Evolutionary conservation across 768 basidiomycete species (phyloP).

Genomic region (Lentinula raphanica): DNA sequence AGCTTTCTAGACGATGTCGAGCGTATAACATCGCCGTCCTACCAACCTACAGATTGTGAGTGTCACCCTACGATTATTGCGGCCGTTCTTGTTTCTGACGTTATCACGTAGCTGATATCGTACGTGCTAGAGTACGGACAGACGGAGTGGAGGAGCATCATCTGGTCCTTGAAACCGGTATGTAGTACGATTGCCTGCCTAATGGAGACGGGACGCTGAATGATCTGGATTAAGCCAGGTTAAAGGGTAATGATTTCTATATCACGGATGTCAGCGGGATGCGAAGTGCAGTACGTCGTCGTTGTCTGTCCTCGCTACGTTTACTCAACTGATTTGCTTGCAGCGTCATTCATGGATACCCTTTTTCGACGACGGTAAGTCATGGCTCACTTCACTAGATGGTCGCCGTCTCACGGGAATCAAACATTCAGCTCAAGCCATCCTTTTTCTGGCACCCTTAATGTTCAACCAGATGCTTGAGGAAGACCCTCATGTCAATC

Average conservation of each 20-base stretch:
- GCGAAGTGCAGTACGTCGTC: slow-evolving; percentile 37
- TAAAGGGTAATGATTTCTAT: slow-evolving; percentile 52
- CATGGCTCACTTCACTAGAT: not conserved
- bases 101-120: slow-evolving; percentile 49
- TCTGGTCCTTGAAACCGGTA: slow-evolving; percentile 55
- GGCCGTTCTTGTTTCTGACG: not conserved
- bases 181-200: not conserved
- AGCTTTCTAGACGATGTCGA: slow-evolving; percentile 71
- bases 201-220: not conserved
- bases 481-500: slow-evolving; percentile 60
- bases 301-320: not conserved
- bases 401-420: not conserved
- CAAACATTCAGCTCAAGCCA: slow-evolving; percentile 56
- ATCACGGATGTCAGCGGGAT: slow-evolving; percentile 70
- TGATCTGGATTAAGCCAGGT: slow-evolving; percentile 10
- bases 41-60: slow-evolving; percentile 62
- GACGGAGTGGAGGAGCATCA: slow-evolving; percentile 71
- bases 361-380: slow-evolving; percentile 66
- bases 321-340: not conserved
- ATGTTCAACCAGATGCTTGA: slow-evolving; percentile 70
- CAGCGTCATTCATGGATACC: slow-evolving; percentile 68
- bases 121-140: slow-evolving; percentile 70
- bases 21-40: slow-evolving; percentile 50
- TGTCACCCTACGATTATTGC: slow-evolving; percentile 5
- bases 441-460: slow-evolving; percentile 77